phyloP scores from a whole-genome alignment of 1,284 basidiomycete species.

The Fomitopsis pinicola region DNA sequence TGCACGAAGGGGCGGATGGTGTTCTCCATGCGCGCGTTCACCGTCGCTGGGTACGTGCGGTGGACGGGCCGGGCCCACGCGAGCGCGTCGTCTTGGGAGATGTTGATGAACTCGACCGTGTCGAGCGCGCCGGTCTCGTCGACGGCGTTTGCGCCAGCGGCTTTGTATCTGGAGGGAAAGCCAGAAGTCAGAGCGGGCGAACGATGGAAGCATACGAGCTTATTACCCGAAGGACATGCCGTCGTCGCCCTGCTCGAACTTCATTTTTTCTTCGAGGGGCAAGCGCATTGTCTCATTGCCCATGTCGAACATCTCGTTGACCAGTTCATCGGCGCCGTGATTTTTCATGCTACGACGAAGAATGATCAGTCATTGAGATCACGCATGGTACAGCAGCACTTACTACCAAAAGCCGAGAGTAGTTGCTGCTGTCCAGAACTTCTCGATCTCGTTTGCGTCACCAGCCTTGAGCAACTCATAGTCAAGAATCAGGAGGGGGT shows the following conservation, averaged over 20 bases:
- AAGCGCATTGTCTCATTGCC: slow-evolving; percentile 31
- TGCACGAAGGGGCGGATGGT: slow-evolving; percentile 24
- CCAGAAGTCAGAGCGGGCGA: neutral
- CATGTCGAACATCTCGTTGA: slow-evolving; percentile 31
- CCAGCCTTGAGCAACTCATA: slow-evolving; percentile 4
- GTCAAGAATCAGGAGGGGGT: slow-evolving; percentile 7
- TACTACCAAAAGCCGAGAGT: slow-evolving; percentile 11
- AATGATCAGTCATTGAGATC: too few species aligned
- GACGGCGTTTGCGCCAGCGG: slow-evolving; percentile 27
- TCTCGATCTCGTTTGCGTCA: slow-evolving; percentile 2
- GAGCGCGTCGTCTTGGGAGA: slow-evolving; percentile 28
- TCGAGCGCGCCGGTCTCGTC: slow-evolving; percentile 31
- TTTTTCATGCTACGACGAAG: slow-evolving; percentile 27
- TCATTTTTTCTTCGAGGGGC: slow-evolving; percentile 31
- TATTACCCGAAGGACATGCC: slow-evolving; percentile 30
- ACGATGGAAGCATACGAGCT: neutral
- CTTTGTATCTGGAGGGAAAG: slow-evolving; percentile 23
- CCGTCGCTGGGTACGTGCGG: slow-evolving; percentile 26
- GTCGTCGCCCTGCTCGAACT: slow-evolving; percentile 32
- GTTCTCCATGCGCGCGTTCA: slow-evolving; percentile 22
- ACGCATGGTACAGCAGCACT: neutral
- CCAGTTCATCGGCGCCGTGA: slow-evolving; percentile 29
- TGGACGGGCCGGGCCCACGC: slow-evolving; percentile 19
- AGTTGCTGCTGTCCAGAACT: slow-evolving; percentile 9
- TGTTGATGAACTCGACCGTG: slow-evolving; percentile 29